phyloP scores from a whole-genome alignment of 2,329 filamentous ascomycete genomes.

The Didymella glomerata region DNA sequence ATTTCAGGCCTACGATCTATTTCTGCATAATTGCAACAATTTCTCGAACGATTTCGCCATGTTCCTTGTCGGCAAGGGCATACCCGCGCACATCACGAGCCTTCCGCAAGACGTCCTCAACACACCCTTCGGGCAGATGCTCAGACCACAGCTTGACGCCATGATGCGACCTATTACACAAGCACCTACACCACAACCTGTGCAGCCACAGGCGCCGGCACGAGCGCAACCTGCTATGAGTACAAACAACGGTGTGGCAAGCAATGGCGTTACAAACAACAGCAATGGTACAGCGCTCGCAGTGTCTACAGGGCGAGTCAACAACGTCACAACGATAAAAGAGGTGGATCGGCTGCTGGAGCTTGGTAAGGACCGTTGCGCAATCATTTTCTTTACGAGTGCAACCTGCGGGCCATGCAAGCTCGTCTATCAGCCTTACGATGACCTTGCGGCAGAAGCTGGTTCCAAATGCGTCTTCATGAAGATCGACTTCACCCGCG shows the following conservation, averaged over 20 bases:
- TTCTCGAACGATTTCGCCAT: slow-evolving; percentile 92
- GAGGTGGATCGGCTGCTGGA: slow-evolving; percentile 69
- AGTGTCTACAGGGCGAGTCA: slow-evolving; percentile 61
- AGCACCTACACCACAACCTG: slow-evolving; percentile 57
- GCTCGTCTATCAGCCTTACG: slow-evolving; percentile 80
- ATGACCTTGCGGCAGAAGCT: slow-evolving; percentile 78
- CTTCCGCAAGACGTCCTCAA: slow-evolving; percentile 86
- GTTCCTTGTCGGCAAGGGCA: slow-evolving; percentile 87
- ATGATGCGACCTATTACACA: slow-evolving; percentile 70
- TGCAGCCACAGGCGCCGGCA: slow-evolving; percentile 30
- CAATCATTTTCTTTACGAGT: slow-evolving; percentile 91
- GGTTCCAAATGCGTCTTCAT: slow-evolving; percentile 75
- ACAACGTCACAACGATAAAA: slow-evolving; percentile 65
- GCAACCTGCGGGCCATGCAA: slow-evolving; percentile 87
- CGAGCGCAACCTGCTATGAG: slow-evolving; percentile 23
- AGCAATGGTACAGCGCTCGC: slow-evolving; percentile 28
- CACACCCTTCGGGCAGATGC: slow-evolving; percentile 87
- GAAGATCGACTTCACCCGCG: slow-evolving; percentile 79
- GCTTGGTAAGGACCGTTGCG: slow-evolving; percentile 71
- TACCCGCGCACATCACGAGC: slow-evolving; percentile 84
- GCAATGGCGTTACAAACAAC: slow-evolving; percentile 15
- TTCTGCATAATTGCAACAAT: slow-evolving; percentile 95
- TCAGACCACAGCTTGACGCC: slow-evolving; percentile 76
- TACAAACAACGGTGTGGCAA: slow-evolving; percentile 22
- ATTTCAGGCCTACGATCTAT: slow-evolving; percentile 76